Percentiles rank a stretch among this genome's conserved stretches.
These are phyloP conservation scores for Cymbopogon citratus DNA, from an alignment of 176 grass and related monocot genomes.

Conservation along the genomic window DNA sequence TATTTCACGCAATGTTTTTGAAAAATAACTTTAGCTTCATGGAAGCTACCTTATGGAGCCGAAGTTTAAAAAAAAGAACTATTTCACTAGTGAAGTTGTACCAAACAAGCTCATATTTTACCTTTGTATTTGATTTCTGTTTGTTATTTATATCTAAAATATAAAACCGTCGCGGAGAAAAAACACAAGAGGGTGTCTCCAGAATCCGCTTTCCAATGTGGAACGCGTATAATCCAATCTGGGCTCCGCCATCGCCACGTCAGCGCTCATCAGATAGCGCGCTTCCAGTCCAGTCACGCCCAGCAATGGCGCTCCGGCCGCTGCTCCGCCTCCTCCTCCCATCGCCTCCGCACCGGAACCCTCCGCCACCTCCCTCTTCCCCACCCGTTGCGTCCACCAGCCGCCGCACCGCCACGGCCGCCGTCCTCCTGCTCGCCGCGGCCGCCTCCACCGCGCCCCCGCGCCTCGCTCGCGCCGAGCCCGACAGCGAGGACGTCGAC, in stretches of 20 bases:
- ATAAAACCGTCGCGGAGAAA: too few species aligned
- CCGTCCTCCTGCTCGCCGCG: constrained; percentile 15
- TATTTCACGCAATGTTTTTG: too few species aligned
- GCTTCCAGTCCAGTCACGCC: background rate
- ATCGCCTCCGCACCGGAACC: background rate
- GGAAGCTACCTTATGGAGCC: too few species aligned
- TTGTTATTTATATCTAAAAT: too few species aligned
- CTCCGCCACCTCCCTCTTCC: background rate
- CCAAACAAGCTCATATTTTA: too few species aligned
- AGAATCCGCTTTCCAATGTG: too few species aligned
- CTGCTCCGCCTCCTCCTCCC: constrained; percentile 32
- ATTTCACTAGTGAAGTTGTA: too few species aligned
- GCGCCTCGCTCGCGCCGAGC: constrained; percentile 12
- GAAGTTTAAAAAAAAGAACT: too few species aligned
- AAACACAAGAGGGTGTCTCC: too few species aligned
- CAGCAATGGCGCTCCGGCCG: constrained; percentile 28
- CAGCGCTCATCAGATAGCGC: constrained; percentile 20
- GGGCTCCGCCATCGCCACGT: background rate
- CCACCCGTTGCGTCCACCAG: background rate
- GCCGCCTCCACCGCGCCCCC: background rate
- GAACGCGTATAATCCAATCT: background rate
- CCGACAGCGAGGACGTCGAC: constrained; percentile 31
- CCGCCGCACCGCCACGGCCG: constrained; percentile 19
- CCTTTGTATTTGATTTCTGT: too few species aligned
- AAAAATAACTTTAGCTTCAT: too few species aligned